Conservation (phyloP, 257 asterid genomes). For the Solanum lycopersicoides region DNA sequence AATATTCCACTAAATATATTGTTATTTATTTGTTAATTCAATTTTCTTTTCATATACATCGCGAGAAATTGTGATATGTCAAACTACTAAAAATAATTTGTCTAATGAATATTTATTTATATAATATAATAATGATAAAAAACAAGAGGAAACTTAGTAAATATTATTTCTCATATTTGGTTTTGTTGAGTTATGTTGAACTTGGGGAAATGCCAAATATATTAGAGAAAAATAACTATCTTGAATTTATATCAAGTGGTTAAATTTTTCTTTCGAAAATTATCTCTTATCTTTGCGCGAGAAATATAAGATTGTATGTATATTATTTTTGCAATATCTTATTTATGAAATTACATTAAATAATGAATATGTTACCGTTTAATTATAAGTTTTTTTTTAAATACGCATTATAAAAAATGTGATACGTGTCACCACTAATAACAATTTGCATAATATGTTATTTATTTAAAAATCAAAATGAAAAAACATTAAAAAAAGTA, state of each 20-base stretch:
- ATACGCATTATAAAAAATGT: neutral
- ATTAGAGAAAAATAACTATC: neutral
- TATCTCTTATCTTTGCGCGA: neutral
- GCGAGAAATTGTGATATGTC: neutral
- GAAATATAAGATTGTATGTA: no score
- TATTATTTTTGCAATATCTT: neutral
- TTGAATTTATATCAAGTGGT: neutral
- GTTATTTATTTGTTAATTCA: neutral
- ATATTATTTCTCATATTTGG: neutral
- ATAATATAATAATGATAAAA: no score
- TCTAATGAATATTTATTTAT: no score
- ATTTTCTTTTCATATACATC: no score
- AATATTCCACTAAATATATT: no score
- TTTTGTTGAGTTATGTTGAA: neutral
- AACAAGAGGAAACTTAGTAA: neutral
- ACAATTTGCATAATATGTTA: neutral
- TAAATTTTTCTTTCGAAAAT: no score
- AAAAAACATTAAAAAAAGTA: no score
- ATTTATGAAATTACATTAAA: neutral
- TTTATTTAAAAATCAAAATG: neutral
- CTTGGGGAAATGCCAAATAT: neutral
- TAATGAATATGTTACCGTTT: neutral
- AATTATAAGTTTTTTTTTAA: neutral
- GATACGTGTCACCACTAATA: neutral
- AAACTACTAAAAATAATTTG: no score